Evolutionary conservation across 1,284 basidiomycete species (phyloP).

Genomic region (Lentinula novae-zelandiae): DNA sequence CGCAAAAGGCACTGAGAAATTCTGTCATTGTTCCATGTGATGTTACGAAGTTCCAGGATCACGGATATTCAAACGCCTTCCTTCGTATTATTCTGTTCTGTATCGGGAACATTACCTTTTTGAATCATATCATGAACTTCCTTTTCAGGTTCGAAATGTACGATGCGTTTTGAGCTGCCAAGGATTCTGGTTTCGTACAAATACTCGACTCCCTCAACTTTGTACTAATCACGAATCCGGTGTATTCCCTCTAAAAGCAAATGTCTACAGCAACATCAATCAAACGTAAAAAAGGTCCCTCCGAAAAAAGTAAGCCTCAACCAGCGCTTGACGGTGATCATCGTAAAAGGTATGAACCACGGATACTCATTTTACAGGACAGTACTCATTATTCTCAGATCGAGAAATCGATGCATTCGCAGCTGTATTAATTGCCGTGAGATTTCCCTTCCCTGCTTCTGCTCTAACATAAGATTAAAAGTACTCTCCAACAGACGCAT

Average conservation of each 20-base stretch:
- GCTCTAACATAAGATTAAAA: not conserved
- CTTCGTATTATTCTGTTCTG: not conserved
- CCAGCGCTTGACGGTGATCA: constrained; percentile 14
- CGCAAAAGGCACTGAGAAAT: not conserved
- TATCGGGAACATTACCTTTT: not conserved
- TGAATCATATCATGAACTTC: constrained; percentile 1
- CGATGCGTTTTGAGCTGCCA: constrained; percentile 4
- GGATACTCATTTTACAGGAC: not conserved
- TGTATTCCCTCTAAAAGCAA: not conserved
- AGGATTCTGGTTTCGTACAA: constrained; percentile 4
- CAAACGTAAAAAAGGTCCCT: constrained; percentile 10
- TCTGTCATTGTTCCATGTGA: constrained; percentile 3
- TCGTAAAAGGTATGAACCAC: constrained; percentile 12
- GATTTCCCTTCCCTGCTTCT: not conserved
- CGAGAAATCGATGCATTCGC: constrained; percentile 34
- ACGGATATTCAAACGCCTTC: not conserved
- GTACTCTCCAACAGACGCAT: constrained; percentile 15
- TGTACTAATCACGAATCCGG: not conserved
- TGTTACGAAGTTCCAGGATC: constrained; percentile 1
- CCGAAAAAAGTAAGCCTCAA: constrained; percentile 7
- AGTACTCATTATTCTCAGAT: not conserved
- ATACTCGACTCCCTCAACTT: not conserved
- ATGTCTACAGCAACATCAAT: constrained; percentile 8
- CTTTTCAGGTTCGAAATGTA: not conserved
- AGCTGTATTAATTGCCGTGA: constrained; percentile 40